A percentile compares a stretch with the other conserved stretches of the same genome.
phyloP scores from a whole-genome alignment of 163 green algal species.

The Chlamydomonas reinhardtii region DNA sequence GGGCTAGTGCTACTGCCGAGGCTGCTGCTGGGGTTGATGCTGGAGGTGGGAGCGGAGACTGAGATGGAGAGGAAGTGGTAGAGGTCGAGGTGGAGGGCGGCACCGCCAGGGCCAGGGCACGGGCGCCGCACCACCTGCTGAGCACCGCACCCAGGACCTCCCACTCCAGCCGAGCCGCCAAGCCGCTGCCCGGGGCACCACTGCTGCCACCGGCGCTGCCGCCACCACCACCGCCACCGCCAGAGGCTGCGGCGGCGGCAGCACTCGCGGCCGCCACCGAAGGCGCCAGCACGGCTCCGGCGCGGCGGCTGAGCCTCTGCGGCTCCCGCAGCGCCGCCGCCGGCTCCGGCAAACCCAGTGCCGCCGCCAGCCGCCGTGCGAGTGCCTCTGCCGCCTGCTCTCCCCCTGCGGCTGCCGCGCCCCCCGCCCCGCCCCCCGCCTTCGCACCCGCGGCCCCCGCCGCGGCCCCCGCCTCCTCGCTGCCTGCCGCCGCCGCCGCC shows the following conservation, averaged over 20 bases:
- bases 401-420: neutral
- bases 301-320: constrained; percentile 15
- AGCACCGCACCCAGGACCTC: constrained; percentile 13
- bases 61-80: too few relatives aligned
- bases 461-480: too few relatives aligned
- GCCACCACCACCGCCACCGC: neutral
- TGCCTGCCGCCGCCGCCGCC: neutral
- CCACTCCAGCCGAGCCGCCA: neutral
- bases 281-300: neutral
- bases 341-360: neutral
- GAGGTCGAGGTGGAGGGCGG: too few relatives aligned
- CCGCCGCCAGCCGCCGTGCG: neutral
- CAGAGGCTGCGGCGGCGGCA: neutral
- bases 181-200: neutral
- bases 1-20: neutral
- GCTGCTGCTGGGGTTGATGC: too few relatives aligned
- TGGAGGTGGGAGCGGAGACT: too few relatives aligned
- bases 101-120: neutral
- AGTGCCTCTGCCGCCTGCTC: neutral
- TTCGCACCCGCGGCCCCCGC: neutral
- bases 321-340: neutral
- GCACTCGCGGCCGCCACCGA: neutral
- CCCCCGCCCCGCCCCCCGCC: neutral
- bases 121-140: constrained; percentile 18
- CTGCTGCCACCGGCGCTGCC: neutral